Base-by-base conservation (phyloP, 176 grass and related monocot species). In the Leersia perrieri region DNA sequence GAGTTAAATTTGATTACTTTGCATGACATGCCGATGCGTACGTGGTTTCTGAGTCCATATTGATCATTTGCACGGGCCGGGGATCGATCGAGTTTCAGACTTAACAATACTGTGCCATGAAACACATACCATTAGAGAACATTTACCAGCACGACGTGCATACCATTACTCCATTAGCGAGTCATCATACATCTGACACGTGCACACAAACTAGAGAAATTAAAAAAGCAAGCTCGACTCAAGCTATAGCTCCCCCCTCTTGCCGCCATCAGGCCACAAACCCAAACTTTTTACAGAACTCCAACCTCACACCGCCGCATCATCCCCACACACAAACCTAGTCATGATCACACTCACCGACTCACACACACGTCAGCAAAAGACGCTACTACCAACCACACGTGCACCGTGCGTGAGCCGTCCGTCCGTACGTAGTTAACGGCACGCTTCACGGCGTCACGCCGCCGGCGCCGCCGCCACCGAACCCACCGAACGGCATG, bases 391-490 rank as follows among this genome's bases (percentile, higher is more conserved):
- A 30, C 61, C 3, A 31, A 30, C 61, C 3, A 31, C 13, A 11
- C 63, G 16, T 31, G 61, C 32, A 83, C 71, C 18, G 20, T 9
- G 45, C 15, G 9, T 41, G 9, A 39, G 35, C 35, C 35, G 5
- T 38, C 5, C 35, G 35, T 7, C 5, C 58, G 57, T 5, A 1
- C 51, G 10, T 23, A 33, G 44, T 6, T 13, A 0, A 41, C 27
- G 14, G 4, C 0, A 47, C 36, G 34, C 11, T 27, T 90, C 78
- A 90, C 26, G 91, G 88, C 13, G 82, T 79, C 44, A 41, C 74
- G 31, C 80, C 75, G 7, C 85, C 80, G 2, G 62, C 80, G 27
- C 78, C 85, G 16, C 27, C 33, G 2, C 77, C 63, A 6, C 84
- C 87, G 47, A 44, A 75, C 3, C 91, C 87, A 1, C 76, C 74